These are phyloP conservation scores for Alternaria triticina DNA, from an alignment of 2,329 filamentous ascomycete species.

Conservation along the genomic window DNA sequence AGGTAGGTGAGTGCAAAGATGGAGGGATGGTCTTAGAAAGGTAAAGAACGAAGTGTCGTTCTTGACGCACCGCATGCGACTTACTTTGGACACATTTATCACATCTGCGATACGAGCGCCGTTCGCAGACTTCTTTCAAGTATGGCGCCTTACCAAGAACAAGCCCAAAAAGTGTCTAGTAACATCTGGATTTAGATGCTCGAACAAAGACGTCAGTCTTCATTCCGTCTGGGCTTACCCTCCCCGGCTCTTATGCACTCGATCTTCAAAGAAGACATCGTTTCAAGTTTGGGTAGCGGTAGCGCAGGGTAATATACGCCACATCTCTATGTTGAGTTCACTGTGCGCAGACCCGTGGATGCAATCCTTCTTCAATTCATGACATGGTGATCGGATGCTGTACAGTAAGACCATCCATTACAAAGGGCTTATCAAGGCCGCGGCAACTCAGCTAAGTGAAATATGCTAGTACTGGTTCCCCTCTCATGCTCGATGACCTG, in stretches of 20 bases:
- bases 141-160: background rate
- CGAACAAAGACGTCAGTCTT: background rate
- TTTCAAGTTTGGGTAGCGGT: background rate
- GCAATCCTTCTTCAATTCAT: background rate
- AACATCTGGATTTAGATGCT: background rate
- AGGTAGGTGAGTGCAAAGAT: background rate
- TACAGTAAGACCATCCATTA: background rate
- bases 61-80: background rate
- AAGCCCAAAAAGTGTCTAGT: background rate
- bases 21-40: background rate
- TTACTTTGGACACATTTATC: background rate
- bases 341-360: rapidly evolving
- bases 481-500: background rate
- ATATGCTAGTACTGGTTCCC: background rate
- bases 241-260: background rate
- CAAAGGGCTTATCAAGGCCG: background rate
- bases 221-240: background rate
- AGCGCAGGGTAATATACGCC: background rate
- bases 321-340: background rate
- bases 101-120: background rate
- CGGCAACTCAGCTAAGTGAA: background rate
- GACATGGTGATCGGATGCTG: background rate
- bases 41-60: background rate
- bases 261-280: background rate
- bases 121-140: background rate